Conservation (phyloP, 129 eudicot species). For the Artemisia annua region DNA sequence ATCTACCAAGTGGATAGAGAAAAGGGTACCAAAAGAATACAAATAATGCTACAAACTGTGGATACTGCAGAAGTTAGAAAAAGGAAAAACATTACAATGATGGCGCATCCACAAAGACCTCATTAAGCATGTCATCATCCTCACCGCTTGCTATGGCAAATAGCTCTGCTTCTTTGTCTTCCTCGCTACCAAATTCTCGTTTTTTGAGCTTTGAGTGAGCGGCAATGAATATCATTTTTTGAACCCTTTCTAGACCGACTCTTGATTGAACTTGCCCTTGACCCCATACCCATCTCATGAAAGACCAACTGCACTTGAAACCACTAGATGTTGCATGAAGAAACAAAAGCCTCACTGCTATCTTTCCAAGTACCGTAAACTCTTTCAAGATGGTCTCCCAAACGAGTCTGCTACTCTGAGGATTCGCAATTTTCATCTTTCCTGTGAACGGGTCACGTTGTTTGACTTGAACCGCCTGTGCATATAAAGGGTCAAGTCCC, state of each 20-base stretch:
- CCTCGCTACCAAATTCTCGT: constrained; percentile 52
- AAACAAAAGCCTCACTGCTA: constrained; percentile 81
- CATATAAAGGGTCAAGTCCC: constrained; percentile 85
- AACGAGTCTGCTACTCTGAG: constrained; percentile 88
- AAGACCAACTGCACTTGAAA: constrained; percentile 56
- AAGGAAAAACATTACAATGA: constrained; percentile 36
- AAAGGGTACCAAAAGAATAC: constrained; percentile 33
- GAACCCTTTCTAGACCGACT: constrained; percentile 62
- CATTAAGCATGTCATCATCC: constrained; percentile 60
- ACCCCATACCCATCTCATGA: constrained; percentile 44
- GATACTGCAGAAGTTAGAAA: constrained; percentile 32
- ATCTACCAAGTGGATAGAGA: no score
- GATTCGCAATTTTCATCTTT: constrained; percentile 85
- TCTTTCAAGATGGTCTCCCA: constrained; percentile 89
- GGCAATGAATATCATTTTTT: constrained; percentile 71
- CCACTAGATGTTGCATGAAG: constrained; percentile 84
- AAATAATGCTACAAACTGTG: constrained; percentile 38
- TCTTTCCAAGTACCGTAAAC: constrained; percentile 60
- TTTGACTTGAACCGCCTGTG: constrained; percentile 89
- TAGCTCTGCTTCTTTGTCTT: constrained; percentile 61
- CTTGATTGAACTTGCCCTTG: constrained; percentile 48
- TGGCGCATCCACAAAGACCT: constrained; percentile 70
- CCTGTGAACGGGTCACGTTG: constrained; percentile 75
- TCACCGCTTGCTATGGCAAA: constrained; percentile 28
- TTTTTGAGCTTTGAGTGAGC: constrained; percentile 67